phyloP scores from a whole-genome alignment of 352 stramenopile genomes.

The Saprolegnia diclina region DNA sequence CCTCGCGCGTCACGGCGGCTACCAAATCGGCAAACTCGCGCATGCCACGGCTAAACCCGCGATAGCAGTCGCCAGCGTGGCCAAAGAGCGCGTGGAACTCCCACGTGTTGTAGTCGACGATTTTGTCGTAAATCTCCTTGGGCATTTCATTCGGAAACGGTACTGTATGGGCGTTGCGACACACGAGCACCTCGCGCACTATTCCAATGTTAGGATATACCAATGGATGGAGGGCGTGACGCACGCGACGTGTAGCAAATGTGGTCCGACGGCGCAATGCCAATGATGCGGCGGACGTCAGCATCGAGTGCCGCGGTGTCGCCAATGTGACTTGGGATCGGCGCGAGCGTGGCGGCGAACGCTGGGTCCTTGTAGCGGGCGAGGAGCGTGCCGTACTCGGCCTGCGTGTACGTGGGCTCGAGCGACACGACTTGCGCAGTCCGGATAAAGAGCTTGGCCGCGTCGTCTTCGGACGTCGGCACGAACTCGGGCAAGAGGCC shows the following conservation, averaged over 20 bases:
- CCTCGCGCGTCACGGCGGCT: constrained; percentile 27
- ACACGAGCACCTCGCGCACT: constrained; percentile 76
- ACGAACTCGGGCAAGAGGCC: constrained; percentile 62
- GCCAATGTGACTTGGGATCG: constrained; percentile 36
- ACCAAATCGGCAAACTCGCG: constrained; percentile 52
- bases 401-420: constrained; percentile 23
- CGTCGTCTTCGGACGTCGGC: neutral
- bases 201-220: neutral
- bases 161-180: constrained; percentile 53
- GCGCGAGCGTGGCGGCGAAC: constrained; percentile 1
- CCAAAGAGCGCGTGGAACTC: constrained; percentile 71
- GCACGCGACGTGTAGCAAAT: constrained; percentile 68
- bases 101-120: constrained; percentile 69
- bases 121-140: constrained; percentile 52
- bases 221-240: constrained; percentile 21
- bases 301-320: constrained; percentile 31
- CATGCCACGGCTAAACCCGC: constrained; percentile 54
- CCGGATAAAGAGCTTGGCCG: constrained; percentile 20
- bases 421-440: constrained; percentile 18
- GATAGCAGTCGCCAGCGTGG: constrained; percentile 58
- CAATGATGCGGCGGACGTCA: constrained; percentile 36
- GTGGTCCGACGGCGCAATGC: constrained; percentile 33
- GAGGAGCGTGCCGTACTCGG: constrained; percentile 18
- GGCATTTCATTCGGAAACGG: constrained; percentile 48
- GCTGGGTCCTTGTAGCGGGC: constrained; percentile 21